These are phyloP conservation scores for Mycena olivaceomarginata DNA, from an alignment of 768 basidiomycete species.

Conservation along the genomic window DNA sequence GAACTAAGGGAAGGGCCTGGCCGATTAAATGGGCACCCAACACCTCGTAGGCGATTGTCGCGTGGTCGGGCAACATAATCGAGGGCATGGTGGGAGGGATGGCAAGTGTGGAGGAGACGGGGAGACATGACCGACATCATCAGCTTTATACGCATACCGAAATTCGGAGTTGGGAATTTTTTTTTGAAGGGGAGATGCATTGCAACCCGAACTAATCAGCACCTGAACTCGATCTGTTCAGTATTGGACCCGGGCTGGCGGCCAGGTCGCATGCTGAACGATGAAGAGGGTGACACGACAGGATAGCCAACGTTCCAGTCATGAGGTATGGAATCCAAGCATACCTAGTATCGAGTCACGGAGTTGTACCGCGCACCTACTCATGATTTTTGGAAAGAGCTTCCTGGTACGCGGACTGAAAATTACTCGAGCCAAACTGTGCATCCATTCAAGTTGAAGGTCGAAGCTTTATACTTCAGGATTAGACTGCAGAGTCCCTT, in stretches of 20 bases:
- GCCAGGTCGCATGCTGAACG: not conserved
- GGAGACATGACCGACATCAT: not conserved
- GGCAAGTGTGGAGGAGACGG: not conserved
- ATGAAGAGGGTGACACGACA: not conserved
- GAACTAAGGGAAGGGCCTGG: constrained; percentile 44
- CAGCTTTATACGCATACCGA: constrained; percentile 10
- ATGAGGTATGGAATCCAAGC: not conserved
- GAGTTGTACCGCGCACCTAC: not conserved
- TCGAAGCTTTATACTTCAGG: not conserved
- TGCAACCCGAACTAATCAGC: not conserved
- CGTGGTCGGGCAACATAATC: constrained; percentile 26
- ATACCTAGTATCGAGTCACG: not conserved
- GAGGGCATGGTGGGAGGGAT: constrained; percentile 12
- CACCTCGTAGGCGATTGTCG: constrained; percentile 25
- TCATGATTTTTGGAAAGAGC: not conserved
- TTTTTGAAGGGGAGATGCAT: not conserved
- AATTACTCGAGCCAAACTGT: no score
- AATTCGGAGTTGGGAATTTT: not conserved
- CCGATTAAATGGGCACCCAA: constrained; percentile 28
- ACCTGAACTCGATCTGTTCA: not conserved
- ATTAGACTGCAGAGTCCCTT: not conserved
- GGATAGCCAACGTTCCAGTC: not conserved
- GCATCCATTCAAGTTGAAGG: not conserved
- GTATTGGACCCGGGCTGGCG: constrained; percentile 11
- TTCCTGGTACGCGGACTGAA: no score